phyloP scores from a whole-genome alignment of 1,284 basidiomycete genomes.

The Macrocystidia cucumis region DNA sequence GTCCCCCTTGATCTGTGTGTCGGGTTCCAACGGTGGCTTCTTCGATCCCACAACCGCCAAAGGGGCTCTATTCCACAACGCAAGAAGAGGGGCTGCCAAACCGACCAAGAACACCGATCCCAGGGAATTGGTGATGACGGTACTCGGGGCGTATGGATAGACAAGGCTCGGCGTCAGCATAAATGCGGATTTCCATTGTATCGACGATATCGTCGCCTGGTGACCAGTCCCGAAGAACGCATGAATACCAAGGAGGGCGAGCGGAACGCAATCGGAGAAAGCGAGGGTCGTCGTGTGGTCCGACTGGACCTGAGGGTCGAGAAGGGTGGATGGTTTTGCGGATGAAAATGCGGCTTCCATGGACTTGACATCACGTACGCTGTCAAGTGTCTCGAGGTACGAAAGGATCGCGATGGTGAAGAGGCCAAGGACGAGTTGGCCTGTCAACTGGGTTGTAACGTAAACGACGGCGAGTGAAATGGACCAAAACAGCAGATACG shows the following conservation, averaged over 20 bases:
- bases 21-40: slow-evolving; percentile 12
- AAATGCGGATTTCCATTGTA: slow-evolving; percentile 97
- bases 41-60: slow-evolving; percentile 18
- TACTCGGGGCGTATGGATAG: slow-evolving; percentile 72
- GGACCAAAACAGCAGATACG: slow-evolving; percentile 78
- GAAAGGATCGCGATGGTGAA: slow-evolving; percentile 59
- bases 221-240: slow-evolving; percentile 89
- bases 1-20: slow-evolving; percentile 24
- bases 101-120: slow-evolving; percentile 65
- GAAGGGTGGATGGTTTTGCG: slow-evolving; percentile 33
- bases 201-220: slow-evolving; percentile 81
- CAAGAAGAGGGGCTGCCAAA: slow-evolving; percentile 66
- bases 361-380: slow-evolving; percentile 61
- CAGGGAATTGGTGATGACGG: slow-evolving; percentile 80
- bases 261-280: slow-evolving; percentile 67
- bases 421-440: slow-evolving; percentile 70
- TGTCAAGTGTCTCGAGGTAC: slow-evolving; percentile 75
- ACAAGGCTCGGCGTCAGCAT: slow-evolving; percentile 58
- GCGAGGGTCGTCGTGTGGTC: too few species aligned
- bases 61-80: slow-evolving; percentile 85
- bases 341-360: slow-evolving; percentile 45
- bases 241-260: slow-evolving; percentile 72
- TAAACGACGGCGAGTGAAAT: slow-evolving; percentile 62
- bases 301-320: slow-evolving; percentile 35
- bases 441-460: slow-evolving; percentile 69